Conservation (phyloP, 2,329 filamentous ascomycete species). For the Apiospora arundinis region DNA sequence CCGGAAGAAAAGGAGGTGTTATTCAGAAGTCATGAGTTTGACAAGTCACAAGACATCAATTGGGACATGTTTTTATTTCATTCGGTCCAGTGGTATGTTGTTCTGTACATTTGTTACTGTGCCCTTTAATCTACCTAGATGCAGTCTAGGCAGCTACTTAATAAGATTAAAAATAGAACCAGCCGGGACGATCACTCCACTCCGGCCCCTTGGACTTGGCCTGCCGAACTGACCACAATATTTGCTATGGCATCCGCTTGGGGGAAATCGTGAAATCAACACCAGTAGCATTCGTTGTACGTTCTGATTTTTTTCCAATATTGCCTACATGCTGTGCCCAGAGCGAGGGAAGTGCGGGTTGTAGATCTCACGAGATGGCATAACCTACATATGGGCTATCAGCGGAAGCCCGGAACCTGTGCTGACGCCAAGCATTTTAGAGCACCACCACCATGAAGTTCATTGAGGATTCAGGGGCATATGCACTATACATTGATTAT, state of each 20-base stretch:
- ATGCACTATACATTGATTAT: background rate
- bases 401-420: background rate
- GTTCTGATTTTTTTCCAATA: background rate
- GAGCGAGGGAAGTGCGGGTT: background rate
- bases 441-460: background rate
- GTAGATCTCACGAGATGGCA: background rate
- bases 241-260: background rate
- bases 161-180: conserved; percentile 4
- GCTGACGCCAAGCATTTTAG: conserved; percentile 6
- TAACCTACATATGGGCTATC: background rate
- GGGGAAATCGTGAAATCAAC: background rate
- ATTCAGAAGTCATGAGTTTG: background rate
- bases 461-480: background rate
- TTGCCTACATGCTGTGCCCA: background rate
- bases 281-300: background rate
- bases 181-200: background rate
- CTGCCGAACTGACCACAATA: background rate
- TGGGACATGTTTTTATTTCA: background rate
- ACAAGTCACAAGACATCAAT: background rate
- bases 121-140: background rate
- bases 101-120: background rate
- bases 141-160: background rate
- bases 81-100: background rate
- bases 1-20: background rate
- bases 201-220: background rate